Percentiles rank a stretch among this genome's conserved stretches.
phyloP scores from a whole-genome alignment of 768 basidiomycete species.

The Naganishia antarctica region DNA sequence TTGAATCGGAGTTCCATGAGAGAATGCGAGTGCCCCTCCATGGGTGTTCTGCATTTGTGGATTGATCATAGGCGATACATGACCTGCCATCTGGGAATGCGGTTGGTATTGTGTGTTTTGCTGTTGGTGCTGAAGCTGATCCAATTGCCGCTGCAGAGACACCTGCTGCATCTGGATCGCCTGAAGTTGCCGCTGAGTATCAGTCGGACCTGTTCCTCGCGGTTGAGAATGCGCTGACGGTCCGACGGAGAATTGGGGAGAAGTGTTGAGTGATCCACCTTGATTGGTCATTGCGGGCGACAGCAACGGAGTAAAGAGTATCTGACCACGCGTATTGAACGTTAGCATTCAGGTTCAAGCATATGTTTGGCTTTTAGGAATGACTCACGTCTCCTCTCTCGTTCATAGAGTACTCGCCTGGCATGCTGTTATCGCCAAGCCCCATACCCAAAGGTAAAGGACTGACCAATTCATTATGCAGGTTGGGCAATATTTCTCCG shows the following conservation, averaged over 20 bases:
- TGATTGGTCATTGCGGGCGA: conserved; percentile 48
- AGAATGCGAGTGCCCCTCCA: conserved; percentile 34
- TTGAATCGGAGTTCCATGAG: conserved; percentile 57
- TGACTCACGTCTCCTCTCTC: conserved; percentile 39
- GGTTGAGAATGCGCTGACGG: background rate
- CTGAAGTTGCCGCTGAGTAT: conserved; percentile 34
- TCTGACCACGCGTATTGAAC: conserved; percentile 29
- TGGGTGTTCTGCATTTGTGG: conserved; percentile 47
- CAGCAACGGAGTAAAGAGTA: conserved; percentile 48
- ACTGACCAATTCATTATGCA: conserved; percentile 39
- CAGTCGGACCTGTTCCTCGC: background rate
- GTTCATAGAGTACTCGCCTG: conserved; percentile 30
- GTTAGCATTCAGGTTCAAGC: background rate
- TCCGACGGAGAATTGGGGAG: conserved; percentile 17
- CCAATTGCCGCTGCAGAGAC: conserved; percentile 26
- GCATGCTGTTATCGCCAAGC: conserved; percentile 1
- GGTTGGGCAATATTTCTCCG: conserved; percentile 57
- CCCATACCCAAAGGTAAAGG: conserved; percentile 35
- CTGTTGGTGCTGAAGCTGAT: conserved; percentile 23
- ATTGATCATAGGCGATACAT: conserved; percentile 55
- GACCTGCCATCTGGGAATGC: conserved; percentile 37
- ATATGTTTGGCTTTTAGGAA: background rate
- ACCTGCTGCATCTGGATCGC: conserved; percentile 43
- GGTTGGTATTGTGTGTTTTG: conserved; percentile 37
- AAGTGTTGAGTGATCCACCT: conserved; percentile 12